Percentiles rank a stretch among this genome's conserved stretches.
Conservation (phyloP, 805 yeast species). For the Candida oleophila region DNA sequence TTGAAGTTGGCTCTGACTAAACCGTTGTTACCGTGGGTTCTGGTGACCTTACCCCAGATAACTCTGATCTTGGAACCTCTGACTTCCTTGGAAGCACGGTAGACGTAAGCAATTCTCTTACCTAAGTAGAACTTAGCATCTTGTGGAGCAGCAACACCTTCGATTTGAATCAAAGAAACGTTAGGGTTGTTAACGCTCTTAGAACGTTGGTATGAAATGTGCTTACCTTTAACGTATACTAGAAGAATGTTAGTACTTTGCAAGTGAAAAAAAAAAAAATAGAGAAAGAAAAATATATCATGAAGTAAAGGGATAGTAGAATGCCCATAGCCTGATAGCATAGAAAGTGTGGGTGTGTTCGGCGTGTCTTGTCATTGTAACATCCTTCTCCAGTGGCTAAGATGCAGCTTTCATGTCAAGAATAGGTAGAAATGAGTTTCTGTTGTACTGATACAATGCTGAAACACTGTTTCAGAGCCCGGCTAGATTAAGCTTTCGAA, state of each 20-base stretch:
- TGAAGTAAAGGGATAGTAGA: too few relatives aligned
- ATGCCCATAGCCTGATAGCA: too few relatives aligned
- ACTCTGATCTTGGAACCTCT: slow-evolving; percentile 99
- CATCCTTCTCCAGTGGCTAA: too few relatives aligned
- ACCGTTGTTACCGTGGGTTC: slow-evolving; percentile 99
- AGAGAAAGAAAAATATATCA: too few relatives aligned
- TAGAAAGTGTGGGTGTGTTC: too few relatives aligned
- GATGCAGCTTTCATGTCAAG: too few relatives aligned
- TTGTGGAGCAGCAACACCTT: slow-evolving; percentile 87
- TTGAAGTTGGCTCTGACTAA: slow-evolving; percentile 98
- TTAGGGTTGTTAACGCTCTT: slow-evolving; percentile 98
- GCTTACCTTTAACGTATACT: slow-evolving; percentile 99
- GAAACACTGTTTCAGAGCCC: too few relatives aligned
- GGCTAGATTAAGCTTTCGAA: too few relatives aligned
- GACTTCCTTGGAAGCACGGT: slow-evolving; percentile 97
- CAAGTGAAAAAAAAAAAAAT: neutral
- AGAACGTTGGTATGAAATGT: slow-evolving; percentile 99
- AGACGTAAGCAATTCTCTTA: slow-evolving; percentile 98
- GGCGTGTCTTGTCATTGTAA: too few relatives aligned
- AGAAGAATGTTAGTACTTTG: slow-evolving; percentile 34
- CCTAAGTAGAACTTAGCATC: slow-evolving; percentile 99
- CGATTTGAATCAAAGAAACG: slow-evolving; percentile 94
- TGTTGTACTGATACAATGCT: too few relatives aligned
- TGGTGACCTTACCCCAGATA: slow-evolving; percentile 98
- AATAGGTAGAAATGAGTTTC: too few relatives aligned